Percentiles rank a stretch among this genome's conserved stretches.
Evolutionary conservation across 257 asterid species (phyloP).

Genomic region (Fraxinus pennsylvanica): DNA sequence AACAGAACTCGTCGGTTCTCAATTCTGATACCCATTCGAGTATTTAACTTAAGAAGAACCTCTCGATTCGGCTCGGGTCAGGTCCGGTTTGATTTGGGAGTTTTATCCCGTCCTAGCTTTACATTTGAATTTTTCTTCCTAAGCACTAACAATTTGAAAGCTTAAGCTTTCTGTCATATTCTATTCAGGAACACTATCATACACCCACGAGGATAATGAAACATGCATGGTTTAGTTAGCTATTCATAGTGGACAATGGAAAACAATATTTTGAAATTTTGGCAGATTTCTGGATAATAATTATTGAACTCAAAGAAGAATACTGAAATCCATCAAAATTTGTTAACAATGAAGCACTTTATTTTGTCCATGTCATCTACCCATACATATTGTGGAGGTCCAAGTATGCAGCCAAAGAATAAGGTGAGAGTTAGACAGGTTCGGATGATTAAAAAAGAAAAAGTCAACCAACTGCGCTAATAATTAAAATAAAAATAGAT

Average conservation of each 20-base stretch:
- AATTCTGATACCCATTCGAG: no score
- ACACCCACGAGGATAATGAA: constrained; percentile 1
- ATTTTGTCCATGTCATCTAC: neutral
- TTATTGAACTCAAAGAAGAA: neutral
- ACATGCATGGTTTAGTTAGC: constrained; percentile 2
- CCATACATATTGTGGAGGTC: neutral
- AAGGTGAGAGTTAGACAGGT: constrained; percentile 3
- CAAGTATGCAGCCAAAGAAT: constrained; percentile 9
- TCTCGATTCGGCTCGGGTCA: no score
- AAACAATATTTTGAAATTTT: neutral
- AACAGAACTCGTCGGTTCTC: no score
- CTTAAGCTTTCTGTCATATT: neutral
- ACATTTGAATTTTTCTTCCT: neutral
- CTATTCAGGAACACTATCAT: constrained; percentile 4
- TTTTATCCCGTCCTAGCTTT: neutral
- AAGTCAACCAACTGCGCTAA: neutral
- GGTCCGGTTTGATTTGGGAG: no score
- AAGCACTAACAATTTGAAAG: neutral
- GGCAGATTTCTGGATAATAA: neutral
- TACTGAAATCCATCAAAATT: neutral
- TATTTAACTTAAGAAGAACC: no score
- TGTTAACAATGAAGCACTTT: neutral
- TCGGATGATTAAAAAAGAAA: constrained; percentile 13
- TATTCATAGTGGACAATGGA: neutral
- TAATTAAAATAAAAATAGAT: neutral